Conservation (phyloP, 2,329 filamentous ascomycete species). For the Nigrograna mackinnonii region DNA sequence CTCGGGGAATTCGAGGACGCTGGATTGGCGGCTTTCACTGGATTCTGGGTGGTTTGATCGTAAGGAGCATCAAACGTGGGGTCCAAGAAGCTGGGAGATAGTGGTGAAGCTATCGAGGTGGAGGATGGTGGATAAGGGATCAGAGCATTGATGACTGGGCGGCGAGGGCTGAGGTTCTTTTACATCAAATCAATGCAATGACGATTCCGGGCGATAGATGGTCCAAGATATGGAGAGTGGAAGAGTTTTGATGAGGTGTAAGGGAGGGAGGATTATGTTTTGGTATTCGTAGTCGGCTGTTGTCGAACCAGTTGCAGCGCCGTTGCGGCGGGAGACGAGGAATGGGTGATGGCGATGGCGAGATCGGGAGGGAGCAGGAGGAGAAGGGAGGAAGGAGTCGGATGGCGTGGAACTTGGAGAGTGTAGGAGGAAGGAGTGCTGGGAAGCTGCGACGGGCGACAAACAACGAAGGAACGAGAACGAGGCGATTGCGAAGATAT, state of each 20-base stretch:
- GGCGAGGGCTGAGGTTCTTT: conserved; percentile 10
- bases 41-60: conserved; percentile 18
- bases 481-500: neutral
- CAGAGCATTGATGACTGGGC: conserved; percentile 21
- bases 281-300: conserved; percentile 16
- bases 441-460: conserved; percentile 4
- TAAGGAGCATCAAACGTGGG: conserved; percentile 27
- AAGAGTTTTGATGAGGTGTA: conserved; percentile 9
- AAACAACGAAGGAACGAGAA: neutral
- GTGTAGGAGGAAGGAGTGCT: neutral
- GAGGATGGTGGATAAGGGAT: conserved; percentile 19
- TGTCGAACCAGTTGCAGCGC: conserved; percentile 8
- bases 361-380: conserved; percentile 1
- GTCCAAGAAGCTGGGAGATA: conserved; percentile 21
- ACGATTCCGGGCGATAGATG: conserved; percentile 23
- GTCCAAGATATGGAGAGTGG: conserved; percentile 28
- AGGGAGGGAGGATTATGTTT: conserved; percentile 11
- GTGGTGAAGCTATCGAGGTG: conserved; percentile 11
- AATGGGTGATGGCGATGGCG: neutral
- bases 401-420: too few relatives aligned
- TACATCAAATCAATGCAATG: conserved; percentile 38
- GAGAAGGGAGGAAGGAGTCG: conserved; percentile 1
- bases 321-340: neutral
- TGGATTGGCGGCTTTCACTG: conserved; percentile 28
- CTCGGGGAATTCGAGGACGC: conserved; percentile 26